phyloP scores from a whole-genome alignment of 2,329 filamentous ascomycete genomes.

The Alternaria tenuissima region DNA sequence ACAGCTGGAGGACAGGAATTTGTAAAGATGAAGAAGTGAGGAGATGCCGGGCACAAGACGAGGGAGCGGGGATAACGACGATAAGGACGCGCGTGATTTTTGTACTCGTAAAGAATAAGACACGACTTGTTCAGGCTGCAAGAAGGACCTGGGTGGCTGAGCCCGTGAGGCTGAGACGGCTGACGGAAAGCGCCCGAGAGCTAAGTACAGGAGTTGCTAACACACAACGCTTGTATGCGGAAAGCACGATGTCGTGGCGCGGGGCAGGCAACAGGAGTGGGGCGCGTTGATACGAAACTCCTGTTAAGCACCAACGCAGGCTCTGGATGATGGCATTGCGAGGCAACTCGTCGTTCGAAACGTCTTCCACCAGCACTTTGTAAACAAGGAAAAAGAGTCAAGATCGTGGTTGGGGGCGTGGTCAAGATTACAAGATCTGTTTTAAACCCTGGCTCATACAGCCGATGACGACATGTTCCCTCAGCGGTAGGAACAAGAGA shows the following conservation, averaged over 20 bases:
- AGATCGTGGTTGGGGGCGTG: background rate
- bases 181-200: background rate
- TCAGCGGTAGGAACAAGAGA: background rate
- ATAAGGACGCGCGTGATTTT: background rate
- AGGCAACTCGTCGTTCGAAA: background rate
- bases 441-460: background rate
- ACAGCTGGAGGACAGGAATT: background rate
- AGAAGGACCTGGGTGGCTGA: slow-evolving; percentile 1
- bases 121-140: background rate
- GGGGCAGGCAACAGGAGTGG: slow-evolving; percentile 15
- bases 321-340: background rate
- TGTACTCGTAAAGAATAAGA: background rate
- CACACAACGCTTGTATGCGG: background rate
- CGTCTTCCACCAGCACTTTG: background rate
- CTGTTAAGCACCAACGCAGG: slow-evolving; percentile 5
- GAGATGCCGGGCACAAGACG: background rate
- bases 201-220: background rate
- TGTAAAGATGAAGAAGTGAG: background rate
- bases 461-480: background rate
- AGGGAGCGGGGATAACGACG: background rate
- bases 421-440: background rate
- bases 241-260: slow-evolving; percentile 12
- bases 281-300: slow-evolving; percentile 10
- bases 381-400: background rate
- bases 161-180: background rate